These are phyloP conservation scores for Penicillium arizonense DNA, from an alignment of 495 filamentous ascomycete genomes.

Conservation along the genomic window DNA sequence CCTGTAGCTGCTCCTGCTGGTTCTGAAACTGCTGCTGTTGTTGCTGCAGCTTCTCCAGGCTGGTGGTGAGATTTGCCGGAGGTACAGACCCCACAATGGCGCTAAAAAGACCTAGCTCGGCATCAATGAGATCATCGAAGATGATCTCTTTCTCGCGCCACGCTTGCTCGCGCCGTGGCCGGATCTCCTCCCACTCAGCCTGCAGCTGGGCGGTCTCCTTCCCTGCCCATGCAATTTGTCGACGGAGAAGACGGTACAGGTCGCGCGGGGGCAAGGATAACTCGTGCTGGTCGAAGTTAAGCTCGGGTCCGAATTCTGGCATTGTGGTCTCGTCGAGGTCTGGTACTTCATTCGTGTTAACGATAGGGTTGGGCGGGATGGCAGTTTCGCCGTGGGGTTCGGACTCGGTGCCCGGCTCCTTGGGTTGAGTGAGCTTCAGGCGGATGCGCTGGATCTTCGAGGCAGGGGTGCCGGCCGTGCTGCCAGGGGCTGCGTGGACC, in stretches of 20 bases:
- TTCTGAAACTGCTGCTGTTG: conserved; percentile 23
- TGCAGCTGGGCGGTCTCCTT: conserved; percentile 63
- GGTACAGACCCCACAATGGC: conserved; percentile 28
- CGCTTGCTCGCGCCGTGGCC: conserved; percentile 67
- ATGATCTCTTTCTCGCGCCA: conserved; percentile 82
- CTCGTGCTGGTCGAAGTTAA: conserved; percentile 69
- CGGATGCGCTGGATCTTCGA: conserved; percentile 65
- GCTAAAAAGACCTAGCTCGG: conserved; percentile 46
- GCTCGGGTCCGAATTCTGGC: conserved; percentile 36
- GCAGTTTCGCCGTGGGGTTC: conserved; percentile 52
- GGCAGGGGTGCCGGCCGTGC: conserved; percentile 40
- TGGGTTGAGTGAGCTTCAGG: conserved; percentile 56
- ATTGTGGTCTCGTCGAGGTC: conserved; percentile 50
- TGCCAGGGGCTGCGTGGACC: conserved; percentile 24
- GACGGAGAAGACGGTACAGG: conserved; percentile 69
- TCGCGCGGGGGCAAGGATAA: conserved; percentile 63
- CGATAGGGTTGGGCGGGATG: conserved; percentile 41
- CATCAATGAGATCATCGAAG: conserved; percentile 59
- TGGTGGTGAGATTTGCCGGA: conserved; percentile 18
- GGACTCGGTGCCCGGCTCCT: conserved; percentile 42
- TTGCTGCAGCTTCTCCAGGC: conserved; percentile 26
- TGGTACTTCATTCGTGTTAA: conserved; percentile 31
- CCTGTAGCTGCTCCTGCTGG: conserved; percentile 23
- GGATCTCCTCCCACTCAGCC: conserved; percentile 60
- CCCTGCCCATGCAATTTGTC: conserved; percentile 79